phyloP scores from a whole-genome alignment of 805 yeast species.

The Blastobotrys americana region DNA sequence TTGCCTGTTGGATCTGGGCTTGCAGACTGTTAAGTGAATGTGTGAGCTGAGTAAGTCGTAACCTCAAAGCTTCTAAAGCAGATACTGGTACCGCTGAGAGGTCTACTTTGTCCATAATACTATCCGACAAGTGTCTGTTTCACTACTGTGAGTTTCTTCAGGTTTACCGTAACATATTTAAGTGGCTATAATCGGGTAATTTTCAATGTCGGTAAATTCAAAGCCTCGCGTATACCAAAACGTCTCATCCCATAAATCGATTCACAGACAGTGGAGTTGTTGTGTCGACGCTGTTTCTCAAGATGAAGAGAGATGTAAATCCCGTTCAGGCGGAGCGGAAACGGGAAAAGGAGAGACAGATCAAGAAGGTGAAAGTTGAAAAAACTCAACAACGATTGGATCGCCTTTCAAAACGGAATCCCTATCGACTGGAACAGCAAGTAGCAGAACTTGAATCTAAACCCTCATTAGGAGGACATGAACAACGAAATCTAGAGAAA shows the following conservation, averaged over 20 bases:
- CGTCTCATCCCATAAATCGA: too few species aligned
- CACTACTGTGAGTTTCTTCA: too few species aligned
- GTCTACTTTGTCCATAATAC: slow-evolving; percentile 23
- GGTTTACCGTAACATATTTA: too few species aligned
- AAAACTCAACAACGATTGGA: slow-evolving; percentile 21
- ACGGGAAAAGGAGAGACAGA: slow-evolving; percentile 24
- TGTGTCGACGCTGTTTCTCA: too few species aligned
- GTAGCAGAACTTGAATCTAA: slow-evolving; percentile 21
- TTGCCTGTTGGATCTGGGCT: slow-evolving; percentile 43
- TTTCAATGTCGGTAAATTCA: too few species aligned
- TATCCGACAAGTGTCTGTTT: too few species aligned
- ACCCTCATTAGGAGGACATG: slow-evolving; percentile 23
- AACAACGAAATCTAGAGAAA: slow-evolving; percentile 12
- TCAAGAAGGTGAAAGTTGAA: slow-evolving; percentile 24
- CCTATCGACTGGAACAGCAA: slow-evolving; percentile 14
- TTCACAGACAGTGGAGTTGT: too few species aligned
- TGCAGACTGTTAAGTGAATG: slow-evolving; percentile 54
- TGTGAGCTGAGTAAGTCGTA: slow-evolving; percentile 48
- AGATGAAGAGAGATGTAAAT: slow-evolving; percentile 4
- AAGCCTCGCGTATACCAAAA: too few species aligned
- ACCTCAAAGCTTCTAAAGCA: slow-evolving; percentile 54
- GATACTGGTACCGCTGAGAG: slow-evolving; percentile 49
- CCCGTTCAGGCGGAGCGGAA: slow-evolving; percentile 18
- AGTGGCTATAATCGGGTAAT: too few species aligned
- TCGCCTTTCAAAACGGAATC: slow-evolving; percentile 18